Percentiles rank a stretch among this genome's conserved stretches.
phyloP scores from a whole-genome alignment of 441 rosid genomes.

The Kokia cookei region DNA sequence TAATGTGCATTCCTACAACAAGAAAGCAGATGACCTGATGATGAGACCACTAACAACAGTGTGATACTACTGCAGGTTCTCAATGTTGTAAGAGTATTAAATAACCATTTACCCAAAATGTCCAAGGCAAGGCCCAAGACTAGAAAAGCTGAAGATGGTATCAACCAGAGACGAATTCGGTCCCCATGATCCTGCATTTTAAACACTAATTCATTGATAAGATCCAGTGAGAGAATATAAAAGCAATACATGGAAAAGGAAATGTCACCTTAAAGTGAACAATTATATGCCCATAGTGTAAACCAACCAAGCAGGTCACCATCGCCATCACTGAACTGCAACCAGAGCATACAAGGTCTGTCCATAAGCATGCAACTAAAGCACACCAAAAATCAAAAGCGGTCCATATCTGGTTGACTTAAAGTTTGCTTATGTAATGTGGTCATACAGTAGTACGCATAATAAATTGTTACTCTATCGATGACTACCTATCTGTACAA shows the following conservation, averaged over 20 bases:
- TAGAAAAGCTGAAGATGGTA: constrained; percentile 44
- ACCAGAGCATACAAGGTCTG: constrained; percentile 11
- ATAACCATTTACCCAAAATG: constrained; percentile 36
- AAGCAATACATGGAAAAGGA: neutral
- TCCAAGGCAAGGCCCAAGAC: constrained; percentile 46
- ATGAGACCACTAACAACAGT: neutral
- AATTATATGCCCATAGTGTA: constrained; percentile 74
- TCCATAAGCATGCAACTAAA: neutral
- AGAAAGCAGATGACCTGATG: constrained; percentile 4
- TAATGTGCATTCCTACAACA: constrained; percentile 61
- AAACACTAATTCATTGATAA: neutral
- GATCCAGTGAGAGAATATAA: neutral
- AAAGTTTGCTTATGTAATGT: neutral
- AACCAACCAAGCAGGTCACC: constrained; percentile 67
- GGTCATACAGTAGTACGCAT: neutral
- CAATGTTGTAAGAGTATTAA: neutral
- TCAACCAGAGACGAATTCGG: constrained; percentile 51
- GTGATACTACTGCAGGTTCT: neutral
- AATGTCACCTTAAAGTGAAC: constrained; percentile 64
- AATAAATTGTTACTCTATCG: neutral
- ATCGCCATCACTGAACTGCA: constrained; percentile 76
- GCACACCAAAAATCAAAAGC: neutral
- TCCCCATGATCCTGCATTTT: constrained; percentile 48
- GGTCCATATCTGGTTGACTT: neutral
- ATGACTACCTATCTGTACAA: neutral